phyloP scores from a whole-genome alignment of 2,329 filamentous ascomycete genomes.

The Cryphonectria japonica region DNA sequence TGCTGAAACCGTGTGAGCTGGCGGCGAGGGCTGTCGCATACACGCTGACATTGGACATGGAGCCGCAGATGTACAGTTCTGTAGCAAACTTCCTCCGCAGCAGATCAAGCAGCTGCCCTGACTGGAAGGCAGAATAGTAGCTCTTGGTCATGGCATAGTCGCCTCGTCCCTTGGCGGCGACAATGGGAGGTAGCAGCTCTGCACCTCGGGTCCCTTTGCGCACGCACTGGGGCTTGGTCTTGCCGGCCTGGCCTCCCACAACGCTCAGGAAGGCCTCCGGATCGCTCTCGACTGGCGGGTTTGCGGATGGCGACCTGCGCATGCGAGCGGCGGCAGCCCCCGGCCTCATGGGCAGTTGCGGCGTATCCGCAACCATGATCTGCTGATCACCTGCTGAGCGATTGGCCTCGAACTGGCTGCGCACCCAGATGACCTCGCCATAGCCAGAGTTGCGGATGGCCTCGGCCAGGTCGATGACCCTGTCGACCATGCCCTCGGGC shows the following conservation, averaged over 20 bases:
- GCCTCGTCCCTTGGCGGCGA: conserved; percentile 47
- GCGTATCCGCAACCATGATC: conserved; percentile 49
- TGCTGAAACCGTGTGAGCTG: conserved; percentile 82
- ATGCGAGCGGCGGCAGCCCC: conserved; percentile 32
- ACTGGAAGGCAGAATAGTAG: conserved; percentile 86
- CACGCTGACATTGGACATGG: conserved; percentile 83
- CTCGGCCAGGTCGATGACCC: conserved; percentile 67
- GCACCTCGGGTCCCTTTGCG: conserved; percentile 49
- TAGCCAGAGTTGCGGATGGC: conserved; percentile 74
- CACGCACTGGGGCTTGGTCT: conserved; percentile 47
- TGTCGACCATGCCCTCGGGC: conserved; percentile 68
- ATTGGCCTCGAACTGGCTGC: conserved; percentile 70
- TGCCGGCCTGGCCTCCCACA: conserved; percentile 21
- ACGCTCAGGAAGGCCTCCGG: conserved; percentile 45
- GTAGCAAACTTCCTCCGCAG: conserved; percentile 86
- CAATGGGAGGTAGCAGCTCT: conserved; percentile 49
- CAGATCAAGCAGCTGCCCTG: conserved; percentile 72
- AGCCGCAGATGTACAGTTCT: conserved; percentile 86
- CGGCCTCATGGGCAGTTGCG: conserved; percentile 31
- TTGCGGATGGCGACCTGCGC: conserved; percentile 33
- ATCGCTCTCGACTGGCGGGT: conserved; percentile 30
- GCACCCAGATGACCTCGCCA: conserved; percentile 80
- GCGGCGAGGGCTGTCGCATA: conserved; percentile 92
- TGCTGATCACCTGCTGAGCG: conserved; percentile 59
- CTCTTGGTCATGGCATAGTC: conserved; percentile 68